phyloP scores from a whole-genome alignment of 768 basidiomycete species.

The Leccinum rimulosum region DNA sequence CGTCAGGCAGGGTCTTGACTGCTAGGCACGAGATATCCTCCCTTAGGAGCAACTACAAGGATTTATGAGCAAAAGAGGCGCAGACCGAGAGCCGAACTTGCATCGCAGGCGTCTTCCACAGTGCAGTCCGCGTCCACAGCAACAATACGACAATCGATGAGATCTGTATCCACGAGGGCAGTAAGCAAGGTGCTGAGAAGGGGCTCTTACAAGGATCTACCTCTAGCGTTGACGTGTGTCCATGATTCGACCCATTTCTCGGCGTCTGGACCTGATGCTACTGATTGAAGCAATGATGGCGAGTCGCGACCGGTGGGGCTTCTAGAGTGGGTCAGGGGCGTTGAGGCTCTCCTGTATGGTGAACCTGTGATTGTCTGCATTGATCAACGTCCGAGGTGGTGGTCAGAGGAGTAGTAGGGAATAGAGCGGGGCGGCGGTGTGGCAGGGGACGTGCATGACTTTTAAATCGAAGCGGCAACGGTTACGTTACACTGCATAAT shows the following conservation, averaged over 20 bases:
- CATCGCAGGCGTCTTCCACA: conserved; percentile 84
- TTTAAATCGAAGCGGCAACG: background rate
- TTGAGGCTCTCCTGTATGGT: conserved; percentile 20
- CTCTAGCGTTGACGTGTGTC: conserved; percentile 54
- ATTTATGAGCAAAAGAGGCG: background rate
- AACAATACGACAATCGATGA: conserved; percentile 68
- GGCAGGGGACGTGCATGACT: conserved; percentile 18
- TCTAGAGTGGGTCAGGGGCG: conserved; percentile 14
- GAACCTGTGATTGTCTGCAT: conserved; percentile 18
- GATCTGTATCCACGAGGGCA: conserved; percentile 40
- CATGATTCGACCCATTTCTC: conserved; percentile 60
- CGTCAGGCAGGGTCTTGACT: conserved; percentile 40
- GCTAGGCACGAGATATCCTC: conserved; percentile 66
- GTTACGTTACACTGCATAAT: conserved; percentile 18
- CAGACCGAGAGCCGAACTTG: conserved; percentile 30
- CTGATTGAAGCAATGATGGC: conserved; percentile 14
- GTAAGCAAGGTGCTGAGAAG: background rate
- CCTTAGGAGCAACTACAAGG: conserved; percentile 53
- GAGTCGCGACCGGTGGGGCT: conserved; percentile 18
- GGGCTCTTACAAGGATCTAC: conserved; percentile 33
- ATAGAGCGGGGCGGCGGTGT: conserved; percentile 7
- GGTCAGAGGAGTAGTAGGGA: conserved; percentile 1
- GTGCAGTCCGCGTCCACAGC: conserved; percentile 65
- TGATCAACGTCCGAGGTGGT: conserved; percentile 2
- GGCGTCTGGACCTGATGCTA: conserved; percentile 30